These are phyloP conservation scores for Zygosaccharomyces kombuchaensis DNA, from an alignment of 805 yeast genomes.

Conservation along the genomic window DNA sequence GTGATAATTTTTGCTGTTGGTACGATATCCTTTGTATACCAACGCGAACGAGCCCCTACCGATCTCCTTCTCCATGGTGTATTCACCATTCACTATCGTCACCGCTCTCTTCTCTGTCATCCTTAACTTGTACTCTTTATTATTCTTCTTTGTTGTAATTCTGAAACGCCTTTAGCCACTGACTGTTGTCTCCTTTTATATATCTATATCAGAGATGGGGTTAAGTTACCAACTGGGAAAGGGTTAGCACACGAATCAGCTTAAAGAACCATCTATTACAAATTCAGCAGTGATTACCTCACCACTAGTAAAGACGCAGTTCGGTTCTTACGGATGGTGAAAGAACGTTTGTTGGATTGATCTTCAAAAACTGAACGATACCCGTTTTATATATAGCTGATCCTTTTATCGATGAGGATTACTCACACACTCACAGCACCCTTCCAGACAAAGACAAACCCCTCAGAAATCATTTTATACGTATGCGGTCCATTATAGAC, in stretches of 20 bases:
- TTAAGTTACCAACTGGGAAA: neutral
- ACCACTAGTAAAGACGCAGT: neutral
- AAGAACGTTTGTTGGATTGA: neutral
- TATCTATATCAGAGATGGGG: neutral
- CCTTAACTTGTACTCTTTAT: neutral
- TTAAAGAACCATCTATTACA: neutral
- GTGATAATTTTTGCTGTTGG: slow-evolving; percentile 39
- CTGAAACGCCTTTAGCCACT: neutral
- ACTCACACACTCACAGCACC: slow-evolving; percentile 3
- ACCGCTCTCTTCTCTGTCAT: slow-evolving; percentile 11
- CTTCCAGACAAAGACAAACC: slow-evolving; percentile 7
- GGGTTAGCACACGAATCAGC: neutral
- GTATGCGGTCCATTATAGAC: neutral
- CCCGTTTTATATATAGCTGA: neutral
- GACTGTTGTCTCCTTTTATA: neutral
- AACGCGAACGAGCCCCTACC: slow-evolving; percentile 96
- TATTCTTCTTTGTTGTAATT: neutral
- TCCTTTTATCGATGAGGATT: slow-evolving; percentile 6
- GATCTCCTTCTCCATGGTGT: slow-evolving; percentile 50
- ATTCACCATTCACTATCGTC: slow-evolving; percentile 24
- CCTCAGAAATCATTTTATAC: neutral
- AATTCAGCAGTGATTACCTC: neutral
- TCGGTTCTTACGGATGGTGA: neutral
- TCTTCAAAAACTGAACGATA: neutral
- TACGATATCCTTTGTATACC: slow-evolving; percentile 78